Evolutionary conservation across 345 rosid species (phyloP).

Genomic region (Gynandropsis gynandra): DNA sequence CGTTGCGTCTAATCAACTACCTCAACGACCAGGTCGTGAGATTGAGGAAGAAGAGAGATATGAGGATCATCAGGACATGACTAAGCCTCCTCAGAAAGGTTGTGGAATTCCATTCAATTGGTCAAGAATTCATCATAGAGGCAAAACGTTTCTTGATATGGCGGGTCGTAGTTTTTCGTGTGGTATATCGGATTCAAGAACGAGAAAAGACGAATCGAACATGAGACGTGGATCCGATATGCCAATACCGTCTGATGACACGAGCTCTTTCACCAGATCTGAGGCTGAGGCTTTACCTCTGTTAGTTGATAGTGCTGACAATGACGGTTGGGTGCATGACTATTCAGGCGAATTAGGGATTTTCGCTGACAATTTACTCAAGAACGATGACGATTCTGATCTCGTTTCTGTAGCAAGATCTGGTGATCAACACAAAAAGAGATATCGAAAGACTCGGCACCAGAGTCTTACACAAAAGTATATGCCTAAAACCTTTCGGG

Average conservation of each 20-base stretch:
- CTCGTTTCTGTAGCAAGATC: slow-evolving; percentile 81
- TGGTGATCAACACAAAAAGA: slow-evolving; percentile 33
- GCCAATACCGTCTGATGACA: slow-evolving; percentile 54
- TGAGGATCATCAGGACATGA: slow-evolving; percentile 40
- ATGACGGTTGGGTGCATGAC: slow-evolving; percentile 78
- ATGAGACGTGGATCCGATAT: slow-evolving; percentile 52
- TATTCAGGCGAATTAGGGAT: slow-evolving; percentile 92
- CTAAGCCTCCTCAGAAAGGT: slow-evolving; percentile 63
- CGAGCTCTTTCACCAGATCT: slow-evolving; percentile 44
- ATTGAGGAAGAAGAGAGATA: slow-evolving; percentile 45
- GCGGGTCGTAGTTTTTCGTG: slow-evolving; percentile 97
- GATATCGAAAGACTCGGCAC: slow-evolving; percentile 28
- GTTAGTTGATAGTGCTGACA: slow-evolving; percentile 54
- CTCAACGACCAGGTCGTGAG: slow-evolving; percentile 34
- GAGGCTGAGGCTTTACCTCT: slow-evolving; percentile 65
- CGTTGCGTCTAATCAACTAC: slow-evolving; percentile 68
- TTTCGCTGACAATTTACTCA: slow-evolving; percentile 71
- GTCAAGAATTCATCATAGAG: slow-evolving; percentile 89
- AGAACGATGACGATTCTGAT: slow-evolving; percentile 57
- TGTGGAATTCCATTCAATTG: slow-evolving; percentile 98
- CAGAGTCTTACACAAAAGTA: slow-evolving; percentile 82
- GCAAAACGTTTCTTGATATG: slow-evolving; percentile 72
- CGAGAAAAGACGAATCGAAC: slow-evolving; percentile 43
- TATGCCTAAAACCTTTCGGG: slow-evolving; percentile 64
- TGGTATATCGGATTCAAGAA: slow-evolving; percentile 68